phyloP scores from a whole-genome alignment of 2,329 filamentous ascomycete species.

The Botryotinia globosa region DNA sequence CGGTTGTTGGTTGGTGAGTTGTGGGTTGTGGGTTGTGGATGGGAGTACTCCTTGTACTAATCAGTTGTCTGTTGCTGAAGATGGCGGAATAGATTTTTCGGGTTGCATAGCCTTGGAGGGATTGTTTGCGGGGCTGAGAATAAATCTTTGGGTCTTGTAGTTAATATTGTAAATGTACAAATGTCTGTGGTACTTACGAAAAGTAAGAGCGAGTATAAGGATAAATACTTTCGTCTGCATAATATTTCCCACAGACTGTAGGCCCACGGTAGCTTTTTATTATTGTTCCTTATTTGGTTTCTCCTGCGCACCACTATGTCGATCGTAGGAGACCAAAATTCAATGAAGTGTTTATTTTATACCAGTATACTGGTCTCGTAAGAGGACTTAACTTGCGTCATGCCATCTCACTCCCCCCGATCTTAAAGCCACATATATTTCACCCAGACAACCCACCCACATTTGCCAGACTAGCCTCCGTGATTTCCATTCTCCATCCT shows the following conservation, averaged over 20 bases:
- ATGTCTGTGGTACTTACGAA: not conserved
- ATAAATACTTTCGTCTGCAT: not conserved
- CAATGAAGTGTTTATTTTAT: not conserved
- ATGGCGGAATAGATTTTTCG: not conserved
- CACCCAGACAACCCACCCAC: not conserved
- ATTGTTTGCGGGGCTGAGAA: not conserved
- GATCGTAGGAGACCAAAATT: rapidly evolving
- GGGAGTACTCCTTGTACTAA: not conserved
- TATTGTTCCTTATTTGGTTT: too few species aligned
- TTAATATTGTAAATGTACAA: not conserved
- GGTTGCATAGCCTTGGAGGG: too few species aligned
- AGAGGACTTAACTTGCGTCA: not conserved
- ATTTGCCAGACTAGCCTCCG: not conserved
- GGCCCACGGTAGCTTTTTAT: not conserved
- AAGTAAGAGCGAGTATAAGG: not conserved
- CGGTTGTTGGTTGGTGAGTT: not conserved
- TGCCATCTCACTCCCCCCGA: not conserved
- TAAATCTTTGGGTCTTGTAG: not conserved
- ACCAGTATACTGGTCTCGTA: not conserved
- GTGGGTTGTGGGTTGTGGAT: not conserved
- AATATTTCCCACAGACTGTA: too few species aligned
- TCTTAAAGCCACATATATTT: not conserved
- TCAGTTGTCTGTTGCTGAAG: not conserved
- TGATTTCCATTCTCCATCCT: not conserved
- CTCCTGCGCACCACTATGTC: not conserved